Percentiles rank a stretch among this genome's conserved stretches.
phyloP scores from a whole-genome alignment of 2,329 filamentous ascomycete species.

The Sporothrix euskadiensis region DNA sequence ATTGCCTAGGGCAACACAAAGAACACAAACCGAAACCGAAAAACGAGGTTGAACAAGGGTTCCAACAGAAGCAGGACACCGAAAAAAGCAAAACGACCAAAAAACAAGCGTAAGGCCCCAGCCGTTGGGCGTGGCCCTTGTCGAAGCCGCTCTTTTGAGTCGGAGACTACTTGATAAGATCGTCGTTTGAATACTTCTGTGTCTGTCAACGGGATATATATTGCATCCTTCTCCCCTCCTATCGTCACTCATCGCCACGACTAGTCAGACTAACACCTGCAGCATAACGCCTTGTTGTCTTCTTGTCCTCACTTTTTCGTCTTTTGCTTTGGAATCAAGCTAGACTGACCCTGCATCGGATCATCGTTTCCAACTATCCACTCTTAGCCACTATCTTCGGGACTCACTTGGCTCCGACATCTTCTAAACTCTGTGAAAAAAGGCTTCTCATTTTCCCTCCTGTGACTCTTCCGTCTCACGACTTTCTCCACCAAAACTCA shows the following conservation, averaged over 20 bases:
- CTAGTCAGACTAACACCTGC: not conserved
- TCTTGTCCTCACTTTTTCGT: too few relatives aligned
- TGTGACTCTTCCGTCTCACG: not conserved
- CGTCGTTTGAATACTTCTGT: not conserved
- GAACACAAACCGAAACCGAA: not conserved
- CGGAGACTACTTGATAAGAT: not conserved
- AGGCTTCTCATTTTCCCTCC: not conserved
- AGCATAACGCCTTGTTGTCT: not conserved
- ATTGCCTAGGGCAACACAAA: not conserved
- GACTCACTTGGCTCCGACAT: not conserved
- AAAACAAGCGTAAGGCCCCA: not conserved
- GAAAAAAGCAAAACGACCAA: not conserved
- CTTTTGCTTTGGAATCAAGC: constrained; percentile 1
- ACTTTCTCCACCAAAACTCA: not conserved
- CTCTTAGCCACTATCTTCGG: not conserved
- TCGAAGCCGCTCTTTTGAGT: not conserved
- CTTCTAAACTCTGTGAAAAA: not conserved
- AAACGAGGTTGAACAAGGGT: not conserved
- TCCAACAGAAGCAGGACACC: not conserved
- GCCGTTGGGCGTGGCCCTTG: not conserved
- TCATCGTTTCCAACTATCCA: not conserved
- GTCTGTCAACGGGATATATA: not conserved
- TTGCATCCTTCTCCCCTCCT: not conserved
- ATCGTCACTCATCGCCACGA: not conserved
- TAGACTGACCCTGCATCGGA: not conserved